Evolutionary conservation across 208 protist genomes (phyloP).

Genomic region (Borovskyia barvae): DNA sequence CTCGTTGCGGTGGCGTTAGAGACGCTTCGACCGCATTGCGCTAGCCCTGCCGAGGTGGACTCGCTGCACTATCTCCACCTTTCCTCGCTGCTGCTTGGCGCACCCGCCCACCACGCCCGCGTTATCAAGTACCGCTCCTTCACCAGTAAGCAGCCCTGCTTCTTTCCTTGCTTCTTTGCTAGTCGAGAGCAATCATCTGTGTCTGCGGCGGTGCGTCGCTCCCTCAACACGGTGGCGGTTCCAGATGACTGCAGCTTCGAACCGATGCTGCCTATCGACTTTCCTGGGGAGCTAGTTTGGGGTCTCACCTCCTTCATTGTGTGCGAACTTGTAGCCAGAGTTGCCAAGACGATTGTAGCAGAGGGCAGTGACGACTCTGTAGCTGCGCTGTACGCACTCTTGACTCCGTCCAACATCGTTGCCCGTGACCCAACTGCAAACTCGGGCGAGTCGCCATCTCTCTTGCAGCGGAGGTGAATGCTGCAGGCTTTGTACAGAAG

Average conservation of each 20-base stretch:
- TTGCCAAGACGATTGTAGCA: conserved; percentile 23
- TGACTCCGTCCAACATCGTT: conserved; percentile 17
- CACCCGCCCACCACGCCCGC: conserved; percentile 54
- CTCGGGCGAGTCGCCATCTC: no score
- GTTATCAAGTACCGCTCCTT: conserved; percentile 44
- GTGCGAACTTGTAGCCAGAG: conserved; percentile 64
- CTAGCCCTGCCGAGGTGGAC: conserved; percentile 70
- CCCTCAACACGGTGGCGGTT: conserved; percentile 14
- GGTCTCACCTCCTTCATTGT: conserved; percentile 75
- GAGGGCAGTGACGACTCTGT: neutral
- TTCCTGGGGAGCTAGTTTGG: conserved; percentile 83
- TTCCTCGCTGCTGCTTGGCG: conserved; percentile 49
- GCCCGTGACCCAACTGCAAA: conserved; percentile 17
- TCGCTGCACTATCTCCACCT: conserved; percentile 87
- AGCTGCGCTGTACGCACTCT: conserved; percentile 1
- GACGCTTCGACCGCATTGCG: conserved; percentile 34
- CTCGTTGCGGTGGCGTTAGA: conserved; percentile 51
- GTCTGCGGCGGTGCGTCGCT: conserved; percentile 22
- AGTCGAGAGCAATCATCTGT: conserved; percentile 30
- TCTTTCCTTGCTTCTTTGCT: conserved; percentile 87
- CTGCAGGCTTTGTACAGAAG: no score
- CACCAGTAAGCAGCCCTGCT: conserved; percentile 26
- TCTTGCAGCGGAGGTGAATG: no score
- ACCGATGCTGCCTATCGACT: conserved; percentile 62
- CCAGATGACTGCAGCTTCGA: conserved; percentile 43